phyloP scores from a whole-genome alignment of 148 eudicot genomes.

The Cornus suecica region DNA sequence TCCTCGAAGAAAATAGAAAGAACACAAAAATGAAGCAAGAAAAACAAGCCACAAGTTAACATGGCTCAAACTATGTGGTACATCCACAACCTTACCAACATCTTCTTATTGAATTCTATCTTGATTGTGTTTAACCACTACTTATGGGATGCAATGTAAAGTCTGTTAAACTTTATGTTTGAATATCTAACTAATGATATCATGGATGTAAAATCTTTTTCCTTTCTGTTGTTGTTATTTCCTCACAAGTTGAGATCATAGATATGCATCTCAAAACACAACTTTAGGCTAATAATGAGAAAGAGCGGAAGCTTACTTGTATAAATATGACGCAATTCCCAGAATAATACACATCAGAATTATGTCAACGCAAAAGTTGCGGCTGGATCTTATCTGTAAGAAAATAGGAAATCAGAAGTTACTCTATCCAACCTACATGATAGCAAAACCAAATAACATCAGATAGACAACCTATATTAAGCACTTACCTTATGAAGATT shows the following conservation, averaged over 20 bases:
- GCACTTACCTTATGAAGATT: conserved; percentile 59
- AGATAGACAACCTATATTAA: not conserved
- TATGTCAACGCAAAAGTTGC: conserved; percentile 81
- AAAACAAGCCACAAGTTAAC: too few relatives aligned
- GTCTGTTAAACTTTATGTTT: too few relatives aligned
- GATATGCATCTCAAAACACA: not conserved
- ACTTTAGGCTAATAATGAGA: not conserved
- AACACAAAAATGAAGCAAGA: too few relatives aligned
- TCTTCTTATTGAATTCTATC: too few relatives aligned
- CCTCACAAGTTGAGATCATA: too few relatives aligned
- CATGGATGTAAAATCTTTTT: too few relatives aligned
- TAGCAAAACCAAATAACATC: not conserved
- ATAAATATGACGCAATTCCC: conserved; percentile 87
- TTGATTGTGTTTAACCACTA: too few relatives aligned
- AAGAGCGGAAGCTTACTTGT: conserved; percentile 62
- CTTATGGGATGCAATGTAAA: too few relatives aligned
- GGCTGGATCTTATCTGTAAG: conserved; percentile 71
- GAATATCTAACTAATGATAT: too few relatives aligned
- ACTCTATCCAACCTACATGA: not conserved
- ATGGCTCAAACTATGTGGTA: too few relatives aligned
- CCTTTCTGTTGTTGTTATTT: not conserved
- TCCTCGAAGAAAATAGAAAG: too few relatives aligned
- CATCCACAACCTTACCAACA: too few relatives aligned
- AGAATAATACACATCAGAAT: conserved; percentile 77
- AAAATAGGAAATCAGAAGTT: not conserved